Evolutionary conservation across 2,329 filamentous ascomycete species (phyloP).

Genomic region (Colletotrichum spaethianum): DNA sequence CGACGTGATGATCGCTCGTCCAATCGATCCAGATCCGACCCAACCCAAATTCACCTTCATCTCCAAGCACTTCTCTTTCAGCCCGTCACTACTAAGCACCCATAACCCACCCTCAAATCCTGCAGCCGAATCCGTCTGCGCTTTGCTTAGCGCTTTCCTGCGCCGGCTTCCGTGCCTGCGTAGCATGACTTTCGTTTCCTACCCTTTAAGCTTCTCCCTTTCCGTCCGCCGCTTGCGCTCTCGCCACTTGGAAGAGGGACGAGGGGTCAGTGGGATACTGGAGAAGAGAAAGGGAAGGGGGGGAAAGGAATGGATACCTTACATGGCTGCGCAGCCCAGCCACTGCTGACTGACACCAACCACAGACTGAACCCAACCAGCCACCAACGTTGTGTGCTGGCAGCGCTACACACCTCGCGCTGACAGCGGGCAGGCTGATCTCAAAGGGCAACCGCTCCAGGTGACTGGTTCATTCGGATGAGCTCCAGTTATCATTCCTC

Average conservation of each 20-base stretch:
- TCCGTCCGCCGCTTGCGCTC: conserved; percentile 14
- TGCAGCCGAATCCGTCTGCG: conserved; percentile 29
- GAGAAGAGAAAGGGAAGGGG: conserved; percentile 7
- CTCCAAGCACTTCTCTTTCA: conserved; percentile 6
- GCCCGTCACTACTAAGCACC: conserved; percentile 15
- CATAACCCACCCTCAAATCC: conserved; percentile 18
- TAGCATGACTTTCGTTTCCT: conserved; percentile 12
- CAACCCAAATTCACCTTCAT: conserved; percentile 21
- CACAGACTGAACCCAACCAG: background rate
- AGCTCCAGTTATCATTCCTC: conserved; percentile 23
- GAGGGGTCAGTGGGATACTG: background rate
- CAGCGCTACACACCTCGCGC: conserved; percentile 19
- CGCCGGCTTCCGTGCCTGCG: conserved; percentile 29
- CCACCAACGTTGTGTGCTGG: conserved; percentile 19
- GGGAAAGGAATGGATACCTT: conserved; percentile 13
- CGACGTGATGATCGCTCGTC: background rate
- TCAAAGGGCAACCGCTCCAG: background rate
- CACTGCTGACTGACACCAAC: conserved; percentile 28
- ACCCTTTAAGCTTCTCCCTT: conserved; percentile 9
- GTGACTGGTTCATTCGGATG: conserved; percentile 25
- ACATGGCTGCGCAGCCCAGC: conserved; percentile 25
- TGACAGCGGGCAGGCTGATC: conserved; percentile 14
- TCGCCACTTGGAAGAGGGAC: background rate
- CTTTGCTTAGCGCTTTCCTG: conserved; percentile 13
- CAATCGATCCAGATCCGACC: conserved; percentile 34